Evolutionary conservation across 495 filamentous ascomycete genomes (phyloP).

Genomic region (Entonaema liquescens): DNA sequence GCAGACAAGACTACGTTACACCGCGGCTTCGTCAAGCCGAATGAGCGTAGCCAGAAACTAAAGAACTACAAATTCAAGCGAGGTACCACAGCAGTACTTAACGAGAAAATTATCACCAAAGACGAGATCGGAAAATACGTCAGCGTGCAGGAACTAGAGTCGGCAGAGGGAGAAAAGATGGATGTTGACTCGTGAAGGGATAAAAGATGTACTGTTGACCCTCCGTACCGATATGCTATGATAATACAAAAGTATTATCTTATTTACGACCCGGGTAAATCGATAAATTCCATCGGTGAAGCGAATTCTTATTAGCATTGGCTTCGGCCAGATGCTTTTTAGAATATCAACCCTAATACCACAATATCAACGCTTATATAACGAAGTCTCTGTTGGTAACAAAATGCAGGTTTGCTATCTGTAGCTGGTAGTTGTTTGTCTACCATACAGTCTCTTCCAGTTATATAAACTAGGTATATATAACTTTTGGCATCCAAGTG

Average conservation of each 20-base stretch:
- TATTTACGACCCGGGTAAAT: not conserved
- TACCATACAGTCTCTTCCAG: not conserved
- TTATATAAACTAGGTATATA: not conserved
- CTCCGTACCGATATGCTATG: constrained; percentile 25
- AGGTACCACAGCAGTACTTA: constrained; percentile 91
- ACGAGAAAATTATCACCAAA: constrained; percentile 91
- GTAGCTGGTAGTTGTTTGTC: not conserved
- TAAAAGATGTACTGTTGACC: constrained; percentile 9
- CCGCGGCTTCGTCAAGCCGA: constrained; percentile 91
- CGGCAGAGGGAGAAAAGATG: constrained; percentile 85
- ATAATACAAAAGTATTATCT: constrained; percentile 16
- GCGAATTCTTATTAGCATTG: not conserved
- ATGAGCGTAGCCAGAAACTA: constrained; percentile 89
- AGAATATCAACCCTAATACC: not conserved
- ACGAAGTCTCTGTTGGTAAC: not conserved
- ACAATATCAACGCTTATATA: not conserved
- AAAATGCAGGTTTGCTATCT: not conserved
- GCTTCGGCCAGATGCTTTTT: not conserved
- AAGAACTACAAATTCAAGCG: constrained; percentile 87
- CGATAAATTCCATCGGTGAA: not conserved
- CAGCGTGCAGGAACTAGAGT: constrained; percentile 82
- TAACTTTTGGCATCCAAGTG: no score
- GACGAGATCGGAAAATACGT: constrained; percentile 96
- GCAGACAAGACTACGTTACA: constrained; percentile 89
- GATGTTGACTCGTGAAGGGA: constrained; percentile 80